A percentile compares a stretch with the other conserved stretches of the same genome.
Evolutionary conservation across 371 early-diverging fungal genomes (phyloP).

Genomic region (Gilbertella persicaria): DNA sequence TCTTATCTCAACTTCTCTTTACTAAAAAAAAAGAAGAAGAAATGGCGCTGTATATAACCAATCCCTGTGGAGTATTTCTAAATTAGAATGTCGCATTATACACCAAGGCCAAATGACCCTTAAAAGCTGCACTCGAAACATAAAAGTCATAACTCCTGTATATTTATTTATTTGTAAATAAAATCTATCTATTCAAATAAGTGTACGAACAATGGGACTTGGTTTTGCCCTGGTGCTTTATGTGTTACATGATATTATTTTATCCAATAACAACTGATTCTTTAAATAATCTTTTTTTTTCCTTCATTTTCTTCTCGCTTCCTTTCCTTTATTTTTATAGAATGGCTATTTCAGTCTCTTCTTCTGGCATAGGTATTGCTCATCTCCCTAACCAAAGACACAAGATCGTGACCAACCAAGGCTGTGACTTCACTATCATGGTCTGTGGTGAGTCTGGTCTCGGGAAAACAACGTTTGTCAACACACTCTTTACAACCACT

Average conservation of each 20-base stretch:
- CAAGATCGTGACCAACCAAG: conserved; percentile 91
- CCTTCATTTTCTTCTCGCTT: conserved; percentile 2
- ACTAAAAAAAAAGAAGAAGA: no score
- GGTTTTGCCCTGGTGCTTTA: not conserved
- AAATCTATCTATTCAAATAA: no score
- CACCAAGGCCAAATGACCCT: no score
- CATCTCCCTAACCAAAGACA: conserved; percentile 98
- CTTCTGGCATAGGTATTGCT: conserved; percentile 89
- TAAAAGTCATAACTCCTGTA: conserved; percentile 28
- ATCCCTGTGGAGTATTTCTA: no score
- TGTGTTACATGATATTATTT: conserved; percentile 3
- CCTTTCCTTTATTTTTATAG: conserved; percentile 2
- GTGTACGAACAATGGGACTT: no score
- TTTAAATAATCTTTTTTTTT: conserved; percentile 8
- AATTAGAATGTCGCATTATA: no score
- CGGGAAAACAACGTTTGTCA: conserved; percentile 87
- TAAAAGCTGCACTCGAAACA: no score
- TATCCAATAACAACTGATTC: conserved; percentile 9
- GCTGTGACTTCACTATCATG: conserved; percentile 93
- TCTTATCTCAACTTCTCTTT: conserved; percentile 29
- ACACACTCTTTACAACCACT: conserved; percentile 77
- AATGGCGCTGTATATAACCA: no score
- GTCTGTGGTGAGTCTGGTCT: conserved; percentile 82
- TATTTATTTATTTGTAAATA: conserved; percentile 9
- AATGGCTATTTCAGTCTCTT: conserved; percentile 55